Conservation (phyloP, 768 basidiomycete species). For the Amanita pseudoporphyria region DNA sequence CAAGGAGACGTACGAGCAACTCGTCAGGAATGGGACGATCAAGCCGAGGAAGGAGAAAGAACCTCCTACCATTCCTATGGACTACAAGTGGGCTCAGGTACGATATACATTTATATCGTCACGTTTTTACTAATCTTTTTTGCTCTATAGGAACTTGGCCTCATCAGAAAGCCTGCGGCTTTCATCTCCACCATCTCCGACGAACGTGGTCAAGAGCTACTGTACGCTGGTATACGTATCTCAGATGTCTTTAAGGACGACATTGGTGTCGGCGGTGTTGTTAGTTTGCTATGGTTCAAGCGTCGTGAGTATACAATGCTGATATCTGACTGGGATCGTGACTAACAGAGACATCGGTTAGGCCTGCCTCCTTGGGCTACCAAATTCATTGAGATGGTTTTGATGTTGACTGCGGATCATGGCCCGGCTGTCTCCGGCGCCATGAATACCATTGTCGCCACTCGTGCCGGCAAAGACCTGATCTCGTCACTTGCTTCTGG, state of each 20-base stretch:
- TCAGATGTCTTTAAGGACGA: constrained; percentile 98
- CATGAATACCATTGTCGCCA: constrained; percentile 99
- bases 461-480: constrained; percentile 98
- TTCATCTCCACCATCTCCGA: constrained; percentile 99
- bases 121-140: not conserved
- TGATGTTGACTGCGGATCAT: constrained; percentile 98
- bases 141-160: constrained; percentile 60
- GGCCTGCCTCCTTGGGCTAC: constrained; percentile 83
- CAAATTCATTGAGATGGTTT: constrained; percentile 99
- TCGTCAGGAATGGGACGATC: constrained; percentile 64
- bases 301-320: constrained; percentile 39
- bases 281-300: constrained; percentile 97
- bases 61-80: constrained; percentile 98
- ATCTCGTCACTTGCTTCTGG: constrained; percentile 95
- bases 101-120: not conserved
- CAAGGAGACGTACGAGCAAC: constrained; percentile 74
- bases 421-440: constrained; percentile 96
- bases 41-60: constrained; percentile 68
- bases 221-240: constrained; percentile 99
- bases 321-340: not conserved
- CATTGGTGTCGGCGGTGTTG: constrained; percentile 94
- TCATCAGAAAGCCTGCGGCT: constrained; percentile 97
- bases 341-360: constrained; percentile 10
- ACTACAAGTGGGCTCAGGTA: constrained; percentile 98
- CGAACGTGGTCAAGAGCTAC: constrained; percentile 95